Conservation (phyloP, 2,329 filamentous ascomycete species). For the Phyllosticta citrichinensis region DNA sequence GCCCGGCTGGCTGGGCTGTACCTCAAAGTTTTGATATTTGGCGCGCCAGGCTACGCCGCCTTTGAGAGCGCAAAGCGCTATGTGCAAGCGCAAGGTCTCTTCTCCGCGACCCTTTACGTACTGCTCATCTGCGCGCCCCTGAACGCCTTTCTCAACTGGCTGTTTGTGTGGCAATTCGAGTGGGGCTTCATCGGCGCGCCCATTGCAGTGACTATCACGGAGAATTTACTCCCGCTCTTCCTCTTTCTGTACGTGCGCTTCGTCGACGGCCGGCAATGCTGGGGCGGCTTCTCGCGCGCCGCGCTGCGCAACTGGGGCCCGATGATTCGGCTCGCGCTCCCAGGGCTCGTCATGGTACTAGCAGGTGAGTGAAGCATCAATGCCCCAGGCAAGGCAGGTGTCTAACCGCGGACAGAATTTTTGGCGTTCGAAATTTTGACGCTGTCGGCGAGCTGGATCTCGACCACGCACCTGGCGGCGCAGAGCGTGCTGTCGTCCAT, state of each 20-base stretch:
- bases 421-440: slow-evolving; percentile 42
- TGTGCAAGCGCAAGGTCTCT: slow-evolving; percentile 80
- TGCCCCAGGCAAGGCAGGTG: no score
- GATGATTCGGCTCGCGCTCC: slow-evolving; percentile 81
- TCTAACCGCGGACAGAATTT: slow-evolving; percentile 17
- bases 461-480: slow-evolving; percentile 70
- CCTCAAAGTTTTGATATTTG: slow-evolving; percentile 57
- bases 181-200: slow-evolving; percentile 65
- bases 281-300: slow-evolving; percentile 62
- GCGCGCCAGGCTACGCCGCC: slow-evolving; percentile 63
- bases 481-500: slow-evolving; percentile 70
- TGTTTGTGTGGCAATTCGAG: slow-evolving; percentile 56
- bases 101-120: slow-evolving; percentile 72
- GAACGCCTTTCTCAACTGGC: slow-evolving; percentile 71
- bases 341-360: slow-evolving; percentile 87
- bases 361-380: slow-evolving; percentile 32
- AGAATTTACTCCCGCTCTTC: slow-evolving; percentile 63
- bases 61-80: slow-evolving; percentile 80
- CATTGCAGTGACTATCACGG: slow-evolving; percentile 64
- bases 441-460: slow-evolving; percentile 68
- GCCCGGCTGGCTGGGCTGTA: slow-evolving; percentile 65
- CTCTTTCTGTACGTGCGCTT: slow-evolving; percentile 63
- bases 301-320: slow-evolving; percentile 66
- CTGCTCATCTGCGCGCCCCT: slow-evolving; percentile 73
- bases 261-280: slow-evolving; percentile 63